These are phyloP conservation scores for Saturnispora bothae DNA, from an alignment of 805 yeast species.

Conservation along the genomic window DNA sequence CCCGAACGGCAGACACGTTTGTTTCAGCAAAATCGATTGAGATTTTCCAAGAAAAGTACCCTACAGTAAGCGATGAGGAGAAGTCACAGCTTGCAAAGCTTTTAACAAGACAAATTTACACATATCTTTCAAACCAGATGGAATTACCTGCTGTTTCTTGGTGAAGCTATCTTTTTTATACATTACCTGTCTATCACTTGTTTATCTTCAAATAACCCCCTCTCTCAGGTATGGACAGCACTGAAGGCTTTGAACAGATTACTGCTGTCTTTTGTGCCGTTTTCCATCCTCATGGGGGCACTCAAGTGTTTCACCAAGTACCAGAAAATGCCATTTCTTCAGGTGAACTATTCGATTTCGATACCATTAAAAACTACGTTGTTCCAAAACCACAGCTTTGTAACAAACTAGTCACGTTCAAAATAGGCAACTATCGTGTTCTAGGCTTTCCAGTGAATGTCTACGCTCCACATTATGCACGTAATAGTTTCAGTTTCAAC, in stretches of 20 bases:
- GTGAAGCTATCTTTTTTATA: not conserved
- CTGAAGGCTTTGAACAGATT: conserved; percentile 75
- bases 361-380: conserved; percentile 76
- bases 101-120: not conserved
- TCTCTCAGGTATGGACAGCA: conserved; percentile 16
- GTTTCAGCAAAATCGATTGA: conserved; percentile 1
- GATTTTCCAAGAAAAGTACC: not conserved
- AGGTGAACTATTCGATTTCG: conserved; percentile 56
- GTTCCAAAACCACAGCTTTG: conserved; percentile 92
- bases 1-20: conserved; percentile 6
- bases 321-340: conserved; percentile 63
- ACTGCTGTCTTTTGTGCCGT: conserved; percentile 80
- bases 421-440: conserved; percentile 58
- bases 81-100: not conserved
- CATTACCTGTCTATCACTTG: not conserved
- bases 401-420: conserved; percentile 66
- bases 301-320: conserved; percentile 83
- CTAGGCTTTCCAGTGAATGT: conserved; percentile 87
- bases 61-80: not conserved
- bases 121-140: not conserved
- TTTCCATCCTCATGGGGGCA: conserved; percentile 93
- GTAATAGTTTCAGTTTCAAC: conserved; percentile 89
- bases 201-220: not conserved
- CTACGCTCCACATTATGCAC: conserved; percentile 60
- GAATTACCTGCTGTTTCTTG: not conserved